Percentiles rank a stretch among this genome's conserved stretches.
phyloP scores from a whole-genome alignment of 441 rosid species.

The Gossypium laxum region DNA sequence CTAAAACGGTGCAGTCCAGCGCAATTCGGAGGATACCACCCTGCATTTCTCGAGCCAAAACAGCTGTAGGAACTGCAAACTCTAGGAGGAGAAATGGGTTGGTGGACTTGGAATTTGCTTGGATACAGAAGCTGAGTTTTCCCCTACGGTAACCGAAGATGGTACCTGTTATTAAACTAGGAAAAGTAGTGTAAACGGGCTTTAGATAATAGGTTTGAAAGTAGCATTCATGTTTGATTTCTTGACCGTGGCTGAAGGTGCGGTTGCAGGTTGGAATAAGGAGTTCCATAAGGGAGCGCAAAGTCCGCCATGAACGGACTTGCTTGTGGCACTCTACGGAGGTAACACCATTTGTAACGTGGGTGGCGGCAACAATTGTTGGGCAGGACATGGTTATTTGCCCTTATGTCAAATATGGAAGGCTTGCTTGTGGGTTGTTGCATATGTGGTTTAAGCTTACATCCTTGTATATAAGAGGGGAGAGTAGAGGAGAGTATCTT shows the following conservation, averaged over 20 bases:
- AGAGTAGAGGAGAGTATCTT: no score
- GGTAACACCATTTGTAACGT: constrained; percentile 30
- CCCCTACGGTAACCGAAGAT: constrained; percentile 57
- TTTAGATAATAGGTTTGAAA: constrained; percentile 13
- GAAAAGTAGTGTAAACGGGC: constrained; percentile 21
- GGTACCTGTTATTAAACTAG: constrained; percentile 48
- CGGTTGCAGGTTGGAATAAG: constrained; percentile 56
- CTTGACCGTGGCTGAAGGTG: constrained; percentile 28
- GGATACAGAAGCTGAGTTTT: constrained; percentile 52
- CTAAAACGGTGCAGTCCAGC: constrained; percentile 27
- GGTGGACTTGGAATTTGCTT: constrained; percentile 35
- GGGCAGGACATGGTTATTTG: constrained; percentile 29
- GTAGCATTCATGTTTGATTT: constrained; percentile 22
- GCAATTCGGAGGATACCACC: constrained; percentile 53
- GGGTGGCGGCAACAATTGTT: constrained; percentile 30
- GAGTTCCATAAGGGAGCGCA: constrained; percentile 40
- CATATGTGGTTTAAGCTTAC: constrained; percentile 11
- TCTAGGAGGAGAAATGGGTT: constrained; percentile 49
- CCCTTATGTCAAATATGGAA: constrained; percentile 1
- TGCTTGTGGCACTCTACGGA: constrained; percentile 64
- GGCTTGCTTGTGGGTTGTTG: constrained; percentile 17
- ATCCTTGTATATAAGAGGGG: constrained; percentile 12
- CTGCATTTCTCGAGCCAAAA: constrained; percentile 60
- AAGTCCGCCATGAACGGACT: constrained; percentile 63
- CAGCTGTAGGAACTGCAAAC: constrained; percentile 40